These are phyloP conservation scores for Globisporangium ultimum DNA, from an alignment of 352 stramenopile species.

Conservation along the genomic window DNA sequence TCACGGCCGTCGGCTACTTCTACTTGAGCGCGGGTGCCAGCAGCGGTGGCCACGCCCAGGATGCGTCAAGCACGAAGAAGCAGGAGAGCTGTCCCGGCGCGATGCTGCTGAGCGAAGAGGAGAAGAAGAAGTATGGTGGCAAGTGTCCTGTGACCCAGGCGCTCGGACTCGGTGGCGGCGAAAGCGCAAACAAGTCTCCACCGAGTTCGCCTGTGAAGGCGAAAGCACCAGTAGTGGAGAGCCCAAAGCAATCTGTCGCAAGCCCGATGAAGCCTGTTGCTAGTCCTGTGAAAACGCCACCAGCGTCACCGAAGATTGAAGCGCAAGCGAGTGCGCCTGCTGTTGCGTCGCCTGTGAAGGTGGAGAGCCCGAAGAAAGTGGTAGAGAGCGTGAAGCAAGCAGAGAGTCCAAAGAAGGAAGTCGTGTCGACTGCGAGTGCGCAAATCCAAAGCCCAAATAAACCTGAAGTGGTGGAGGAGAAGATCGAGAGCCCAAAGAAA, in stretches of 20 bases:
- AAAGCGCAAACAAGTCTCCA: background rate
- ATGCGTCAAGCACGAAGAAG: conserved; percentile 9
- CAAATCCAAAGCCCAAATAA: conserved; percentile 15
- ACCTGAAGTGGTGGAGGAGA: conserved; percentile 6
- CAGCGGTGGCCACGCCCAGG: conserved; percentile 13
- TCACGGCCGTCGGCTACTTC: conserved; percentile 54
- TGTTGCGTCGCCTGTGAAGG: conserved; percentile 13
- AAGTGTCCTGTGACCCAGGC: conserved; percentile 37
- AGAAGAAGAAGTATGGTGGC: conserved; percentile 35
- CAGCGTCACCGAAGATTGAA: conserved; percentile 15
- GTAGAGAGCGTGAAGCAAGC: background rate
- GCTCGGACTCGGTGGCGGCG: conserved; percentile 14
- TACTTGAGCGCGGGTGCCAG: conserved; percentile 32
- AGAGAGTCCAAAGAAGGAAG: conserved; percentile 9
- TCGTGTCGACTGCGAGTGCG: background rate
- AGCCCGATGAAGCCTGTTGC: conserved; percentile 10
- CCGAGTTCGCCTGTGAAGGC: conserved; percentile 13
- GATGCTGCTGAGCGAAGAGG: conserved; percentile 22
- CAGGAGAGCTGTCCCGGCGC: conserved; percentile 24
- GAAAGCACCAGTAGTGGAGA: background rate
- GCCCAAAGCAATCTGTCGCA: background rate
- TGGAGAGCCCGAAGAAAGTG: conserved; percentile 11
- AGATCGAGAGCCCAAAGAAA: conserved; percentile 7
- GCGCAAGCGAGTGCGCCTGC: background rate
- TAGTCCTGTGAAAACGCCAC: conserved; percentile 1